A percentile compares a stretch with the other conserved stretches of the same genome.
These are phyloP conservation scores for Iberis pinnata DNA, from an alignment of 345 rosid genomes.

Conservation along the genomic window DNA sequence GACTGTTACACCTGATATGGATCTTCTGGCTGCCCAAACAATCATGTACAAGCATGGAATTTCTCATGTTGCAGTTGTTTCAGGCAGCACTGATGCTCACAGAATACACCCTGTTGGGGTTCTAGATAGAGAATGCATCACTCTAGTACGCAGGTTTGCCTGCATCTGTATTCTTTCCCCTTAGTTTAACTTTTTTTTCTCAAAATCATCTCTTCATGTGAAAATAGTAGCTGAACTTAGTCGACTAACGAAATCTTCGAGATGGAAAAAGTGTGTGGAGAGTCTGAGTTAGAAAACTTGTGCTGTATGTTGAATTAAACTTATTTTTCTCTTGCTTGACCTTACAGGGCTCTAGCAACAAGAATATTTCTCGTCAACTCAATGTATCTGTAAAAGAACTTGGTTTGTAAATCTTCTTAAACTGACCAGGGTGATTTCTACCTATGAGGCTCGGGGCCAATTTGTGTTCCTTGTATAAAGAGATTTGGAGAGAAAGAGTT, in stretches of 20 bases:
- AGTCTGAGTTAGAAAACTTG: not conserved
- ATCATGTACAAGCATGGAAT: conserved; percentile 50
- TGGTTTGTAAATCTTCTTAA: not conserved
- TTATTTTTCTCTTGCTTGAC: conserved; percentile 8
- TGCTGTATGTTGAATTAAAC: conserved; percentile 3
- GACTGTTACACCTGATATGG: conserved; percentile 71
- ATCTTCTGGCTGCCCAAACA: conserved; percentile 50
- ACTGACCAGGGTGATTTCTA: conserved; percentile 7
- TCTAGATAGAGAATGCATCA: conserved; percentile 73
- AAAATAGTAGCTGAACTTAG: not conserved
- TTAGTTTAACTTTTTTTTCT: not conserved
- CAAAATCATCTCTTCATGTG: not conserved
- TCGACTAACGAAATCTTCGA: not conserved
- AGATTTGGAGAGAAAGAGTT: not conserved
- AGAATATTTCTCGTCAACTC: conserved; percentile 23
- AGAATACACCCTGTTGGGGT: conserved; percentile 61
- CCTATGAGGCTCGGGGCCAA: not conserved
- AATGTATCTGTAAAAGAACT: not conserved
- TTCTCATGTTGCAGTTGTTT: conserved; percentile 64
- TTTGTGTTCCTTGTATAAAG: not conserved
- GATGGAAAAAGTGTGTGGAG: conserved; percentile 2
- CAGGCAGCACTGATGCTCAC: conserved; percentile 37
- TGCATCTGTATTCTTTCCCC: not conserved
- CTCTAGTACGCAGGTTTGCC: conserved; percentile 56
- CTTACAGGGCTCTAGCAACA: conserved; percentile 33